These are phyloP conservation scores for Albizia julibrissin DNA, from an alignment of 306 rosid species.

Conservation along the genomic window DNA sequence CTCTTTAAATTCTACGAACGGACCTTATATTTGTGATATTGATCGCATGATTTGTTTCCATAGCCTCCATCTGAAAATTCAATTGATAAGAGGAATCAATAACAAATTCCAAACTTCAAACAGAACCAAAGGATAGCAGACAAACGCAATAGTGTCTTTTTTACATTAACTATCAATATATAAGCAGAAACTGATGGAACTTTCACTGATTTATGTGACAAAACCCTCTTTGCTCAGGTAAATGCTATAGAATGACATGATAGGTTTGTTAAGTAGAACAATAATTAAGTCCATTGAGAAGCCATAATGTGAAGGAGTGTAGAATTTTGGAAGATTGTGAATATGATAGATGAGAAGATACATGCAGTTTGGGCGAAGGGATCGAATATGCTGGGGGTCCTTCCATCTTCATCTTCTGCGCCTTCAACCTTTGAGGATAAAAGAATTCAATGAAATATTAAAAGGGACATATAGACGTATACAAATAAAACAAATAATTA, in stretches of 20 bases:
- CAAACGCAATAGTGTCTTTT: background rate
- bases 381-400: constrained; percentile 42
- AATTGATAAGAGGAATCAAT: background rate
- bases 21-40: constrained; percentile 34
- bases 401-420: constrained; percentile 11
- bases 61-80: background rate
- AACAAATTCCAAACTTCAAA: background rate
- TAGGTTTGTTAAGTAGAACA: background rate
- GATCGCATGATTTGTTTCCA: constrained; percentile 13
- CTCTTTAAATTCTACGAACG: background rate
- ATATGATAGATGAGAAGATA: background rate
- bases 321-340: background rate
- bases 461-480: background rate
- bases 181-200: background rate
- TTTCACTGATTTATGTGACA: background rate
- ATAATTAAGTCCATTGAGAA: background rate
- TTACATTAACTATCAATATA: background rate
- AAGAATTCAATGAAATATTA: background rate
- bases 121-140: background rate
- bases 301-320: background rate
- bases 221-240: background rate
- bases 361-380: constrained; percentile 28
- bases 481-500: background rate
- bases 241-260: background rate
- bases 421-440: constrained; percentile 24